phyloP scores from a whole-genome alignment of 768 basidiomycete species.

The Pisolithus tinctorius region DNA sequence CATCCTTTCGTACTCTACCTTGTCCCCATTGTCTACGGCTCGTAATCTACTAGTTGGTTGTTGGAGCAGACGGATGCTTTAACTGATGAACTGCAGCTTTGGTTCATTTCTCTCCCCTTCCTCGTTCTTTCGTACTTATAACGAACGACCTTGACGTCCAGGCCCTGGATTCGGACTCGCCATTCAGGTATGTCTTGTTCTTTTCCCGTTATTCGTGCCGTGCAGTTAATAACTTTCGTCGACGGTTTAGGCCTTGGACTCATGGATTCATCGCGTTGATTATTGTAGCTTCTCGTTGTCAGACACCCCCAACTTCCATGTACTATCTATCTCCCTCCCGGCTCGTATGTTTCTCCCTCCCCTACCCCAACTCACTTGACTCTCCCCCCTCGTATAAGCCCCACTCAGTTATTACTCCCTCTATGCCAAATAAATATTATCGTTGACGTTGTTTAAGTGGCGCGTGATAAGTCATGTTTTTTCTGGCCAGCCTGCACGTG shows the following conservation, averaged over 20 bases:
- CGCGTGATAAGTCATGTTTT: too few species aligned
- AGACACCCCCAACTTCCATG: neutral
- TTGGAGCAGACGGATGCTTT: constrained; percentile 1
- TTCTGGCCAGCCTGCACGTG: too few species aligned
- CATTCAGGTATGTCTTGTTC: neutral
- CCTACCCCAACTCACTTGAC: too few species aligned
- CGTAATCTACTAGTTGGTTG: too few species aligned
- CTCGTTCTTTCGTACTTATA: constrained; percentile 4
- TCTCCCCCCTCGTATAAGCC: too few species aligned
- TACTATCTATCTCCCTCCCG: neutral
- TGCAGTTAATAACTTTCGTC: neutral
- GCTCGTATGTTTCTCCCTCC: neutral
- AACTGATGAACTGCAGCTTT: constrained; percentile 4
- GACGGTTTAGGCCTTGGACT: neutral
- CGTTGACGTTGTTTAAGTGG: too few species aligned
- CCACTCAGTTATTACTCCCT: too few species aligned
- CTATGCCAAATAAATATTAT: too few species aligned
- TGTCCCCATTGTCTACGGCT: too few species aligned
- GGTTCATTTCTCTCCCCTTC: constrained; percentile 9
- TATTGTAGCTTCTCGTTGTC: neutral
- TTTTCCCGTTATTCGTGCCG: neutral
- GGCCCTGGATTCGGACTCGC: constrained; percentile 4
- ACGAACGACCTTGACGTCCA: constrained; percentile 9
- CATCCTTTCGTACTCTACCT: too few species aligned
- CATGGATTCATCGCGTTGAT: neutral